Percentiles rank a stretch among this genome's conserved stretches.
These are phyloP conservation scores for Nitzschia putrida DNA, from an alignment of 108 stramenopile species.

Conservation along the genomic window DNA sequence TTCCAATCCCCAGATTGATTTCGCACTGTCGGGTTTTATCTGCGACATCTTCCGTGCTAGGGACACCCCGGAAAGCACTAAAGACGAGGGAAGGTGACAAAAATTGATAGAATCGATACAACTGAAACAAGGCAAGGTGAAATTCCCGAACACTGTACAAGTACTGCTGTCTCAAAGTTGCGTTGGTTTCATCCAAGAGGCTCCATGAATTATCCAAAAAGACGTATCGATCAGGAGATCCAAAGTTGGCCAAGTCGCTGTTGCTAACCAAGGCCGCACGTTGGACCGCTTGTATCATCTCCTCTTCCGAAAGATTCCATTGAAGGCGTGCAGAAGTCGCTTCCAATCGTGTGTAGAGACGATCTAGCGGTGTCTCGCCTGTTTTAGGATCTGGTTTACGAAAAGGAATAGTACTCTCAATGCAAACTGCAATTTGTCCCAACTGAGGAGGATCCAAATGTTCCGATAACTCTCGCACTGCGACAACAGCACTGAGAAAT, in stretches of 20 bases:
- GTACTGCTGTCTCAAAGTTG: constrained; percentile 43
- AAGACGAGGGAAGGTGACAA: constrained; percentile 42
- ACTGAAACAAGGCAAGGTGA: constrained; percentile 45
- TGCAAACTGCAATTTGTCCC: constrained; percentile 55
- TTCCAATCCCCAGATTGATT: constrained; percentile 40
- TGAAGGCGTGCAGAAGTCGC: constrained; percentile 21
- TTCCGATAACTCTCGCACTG: constrained; percentile 36
- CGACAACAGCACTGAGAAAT: constrained; percentile 52
- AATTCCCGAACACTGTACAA: constrained; percentile 44
- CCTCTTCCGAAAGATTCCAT: constrained; percentile 32
- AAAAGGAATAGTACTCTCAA: constrained; percentile 69
- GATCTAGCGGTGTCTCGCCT: constrained; percentile 37
- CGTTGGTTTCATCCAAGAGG: constrained; percentile 54
- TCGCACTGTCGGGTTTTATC: constrained; percentile 13
- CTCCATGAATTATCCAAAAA: constrained; percentile 66
- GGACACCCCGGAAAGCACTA: constrained; percentile 34
- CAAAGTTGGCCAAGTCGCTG: constrained; percentile 54
- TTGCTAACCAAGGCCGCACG: constrained; percentile 42
- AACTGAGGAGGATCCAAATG: constrained; percentile 27
- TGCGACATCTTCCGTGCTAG: constrained; percentile 25
- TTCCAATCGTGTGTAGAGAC: constrained; percentile 27
- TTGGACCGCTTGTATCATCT: constrained; percentile 43
- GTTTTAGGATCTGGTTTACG: constrained; percentile 28
- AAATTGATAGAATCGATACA: constrained; percentile 55
- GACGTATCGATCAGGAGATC: constrained; percentile 32